Base-by-base conservation (phyloP, 129 eudicot genomes). In the Smallanthus sonchifolius region DNA sequence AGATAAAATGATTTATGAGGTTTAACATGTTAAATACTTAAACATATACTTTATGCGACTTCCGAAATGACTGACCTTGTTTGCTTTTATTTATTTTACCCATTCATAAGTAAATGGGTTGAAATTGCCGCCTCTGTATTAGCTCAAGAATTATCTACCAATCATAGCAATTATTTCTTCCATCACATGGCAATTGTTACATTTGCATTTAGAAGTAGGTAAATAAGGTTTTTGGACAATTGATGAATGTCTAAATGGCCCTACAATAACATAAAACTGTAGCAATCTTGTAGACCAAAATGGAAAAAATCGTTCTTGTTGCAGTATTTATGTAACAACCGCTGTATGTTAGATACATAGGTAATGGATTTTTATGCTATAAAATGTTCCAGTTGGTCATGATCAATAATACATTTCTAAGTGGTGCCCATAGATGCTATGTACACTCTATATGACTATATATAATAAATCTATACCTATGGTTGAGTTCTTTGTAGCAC, bases 201-300 rank as follows among this genome's bases (percentile, higher is more conserved):
- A 19, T 11, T 52, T 38, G 37, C 20, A 14, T 38, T 24, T 24
- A 61, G 32, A 51, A 47, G 2, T 38, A 49, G 73, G 68, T 47
- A 36, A 75, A 52, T 7, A 75, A 19, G 72, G 17, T 75, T 75
- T 15, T 75, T 64, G 30, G 65, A 54, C 13, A 49, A 49, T 20
- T 20, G 0, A 20, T 13, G 65, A 65, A 75, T 20, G 16, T 64
- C 43, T 48, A 64, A 64, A 64, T 5, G 49, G 30, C 52, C 32
- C 65, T 35, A 11, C 36, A 20, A 11, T 34, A 64, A 75, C 43
- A 13, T 75, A 10, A 37, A 37, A 2, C 35, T 14, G 39, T 51
- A 63, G 72, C 24, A 35, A 62, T 74, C 63, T 74, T 63, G 71
- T 62, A 9, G 73, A 49, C 43, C 47, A 37, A 75, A 75, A 75